Percentiles rank a stretch among this genome's conserved stretches.
phyloP scores from a whole-genome alignment of 2,329 filamentous ascomycete genomes.

The Talaromyces sp. region DNA sequence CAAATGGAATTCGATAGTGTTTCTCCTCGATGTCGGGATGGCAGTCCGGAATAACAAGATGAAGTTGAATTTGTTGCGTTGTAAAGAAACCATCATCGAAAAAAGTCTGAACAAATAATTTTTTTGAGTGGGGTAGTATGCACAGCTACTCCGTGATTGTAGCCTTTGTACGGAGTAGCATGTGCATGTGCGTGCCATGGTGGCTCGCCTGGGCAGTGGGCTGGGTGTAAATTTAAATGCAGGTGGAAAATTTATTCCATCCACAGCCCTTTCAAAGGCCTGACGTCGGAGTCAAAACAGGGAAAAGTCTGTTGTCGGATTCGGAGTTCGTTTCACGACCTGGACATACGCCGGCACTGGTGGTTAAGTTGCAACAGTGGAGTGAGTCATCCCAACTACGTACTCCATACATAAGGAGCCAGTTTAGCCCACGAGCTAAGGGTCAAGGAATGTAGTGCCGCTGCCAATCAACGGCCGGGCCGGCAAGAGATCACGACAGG shows the following conservation, averaged over 20 bases:
- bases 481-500: not conserved
- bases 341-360: not conserved
- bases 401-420: not conserved
- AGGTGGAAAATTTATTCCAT: not conserved
- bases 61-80: not conserved
- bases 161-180: no score
- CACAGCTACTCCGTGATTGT: no score
- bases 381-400: constrained; percentile 6
- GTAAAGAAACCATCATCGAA: not conserved
- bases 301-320: not conserved
- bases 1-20: not conserved
- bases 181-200: not conserved
- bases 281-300: constrained; percentile 9
- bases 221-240: not conserved
- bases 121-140: not conserved
- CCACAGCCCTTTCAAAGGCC: not conserved
- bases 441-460: not conserved
- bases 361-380: constrained; percentile 1
- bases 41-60: not conserved
- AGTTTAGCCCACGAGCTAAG: not conserved
- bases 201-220: not conserved
- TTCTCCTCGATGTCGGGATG: not conserved
- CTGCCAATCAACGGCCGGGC: not conserved
- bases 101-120: not conserved
- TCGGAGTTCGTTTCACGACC: constrained; percentile 7